Evolutionary conservation across 1,284 basidiomycete genomes (phyloP).

Genomic region (Phaffia rhodozyma): DNA sequence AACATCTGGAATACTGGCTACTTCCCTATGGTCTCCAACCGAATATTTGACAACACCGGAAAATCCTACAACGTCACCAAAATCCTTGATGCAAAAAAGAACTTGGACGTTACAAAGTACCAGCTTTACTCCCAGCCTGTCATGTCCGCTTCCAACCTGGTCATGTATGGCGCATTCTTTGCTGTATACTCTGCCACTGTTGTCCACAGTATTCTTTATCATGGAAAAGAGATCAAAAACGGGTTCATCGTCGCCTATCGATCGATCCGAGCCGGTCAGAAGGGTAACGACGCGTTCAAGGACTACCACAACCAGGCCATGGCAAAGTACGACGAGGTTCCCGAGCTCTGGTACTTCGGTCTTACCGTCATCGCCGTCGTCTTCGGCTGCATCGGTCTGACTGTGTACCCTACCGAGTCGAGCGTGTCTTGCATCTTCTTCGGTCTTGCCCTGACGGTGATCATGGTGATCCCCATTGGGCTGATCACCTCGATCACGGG

Average conservation of each 20-base stretch:
- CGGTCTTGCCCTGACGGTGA: slow-evolving; percentile 26
- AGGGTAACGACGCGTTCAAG: slow-evolving; percentile 21
- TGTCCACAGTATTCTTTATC: slow-evolving; percentile 35
- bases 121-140: slow-evolving; percentile 41
- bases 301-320: slow-evolving; percentile 44
- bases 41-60: slow-evolving; percentile 20
- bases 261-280: slow-evolving; percentile 19
- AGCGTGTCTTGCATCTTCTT: slow-evolving; percentile 24
- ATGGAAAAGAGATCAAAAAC: slow-evolving; percentile 34
- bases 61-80: slow-evolving; percentile 30
- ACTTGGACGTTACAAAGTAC: slow-evolving; percentile 68
- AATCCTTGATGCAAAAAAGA: slow-evolving; percentile 30
- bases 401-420: slow-evolving; percentile 24
- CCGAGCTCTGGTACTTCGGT: slow-evolving; percentile 29
- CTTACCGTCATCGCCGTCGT: slow-evolving; percentile 19
- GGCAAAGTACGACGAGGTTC: slow-evolving; percentile 59
- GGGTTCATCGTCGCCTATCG: slow-evolving; percentile 30
- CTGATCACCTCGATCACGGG: slow-evolving; percentile 20
- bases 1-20: slow-evolving; percentile 28
- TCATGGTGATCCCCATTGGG: slow-evolving; percentile 24
- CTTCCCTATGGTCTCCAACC: slow-evolving; percentile 28
- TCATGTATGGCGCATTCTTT: slow-evolving; percentile 30
- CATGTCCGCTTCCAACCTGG: slow-evolving; percentile 28
- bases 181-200: slow-evolving; percentile 27
- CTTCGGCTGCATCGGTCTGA: slow-evolving; percentile 11